Conservation (phyloP, 257 asterid species). For the Solanum neorickii region DNA sequence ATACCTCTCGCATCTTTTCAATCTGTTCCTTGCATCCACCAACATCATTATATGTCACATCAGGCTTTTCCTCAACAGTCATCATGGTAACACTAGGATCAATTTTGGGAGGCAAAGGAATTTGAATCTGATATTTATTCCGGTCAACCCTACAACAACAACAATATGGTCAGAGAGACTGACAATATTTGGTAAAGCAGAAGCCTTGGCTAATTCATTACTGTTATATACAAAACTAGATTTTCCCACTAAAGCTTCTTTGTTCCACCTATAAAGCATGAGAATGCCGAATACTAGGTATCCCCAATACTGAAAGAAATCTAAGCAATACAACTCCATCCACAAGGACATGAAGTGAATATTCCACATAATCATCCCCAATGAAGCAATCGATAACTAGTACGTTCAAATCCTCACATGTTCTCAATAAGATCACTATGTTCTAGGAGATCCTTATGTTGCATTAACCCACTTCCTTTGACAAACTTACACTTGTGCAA, state of each 20-base stretch:
- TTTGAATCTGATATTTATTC: slow-evolving; percentile 94
- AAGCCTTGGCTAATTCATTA: background rate
- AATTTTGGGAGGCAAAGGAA: slow-evolving; percentile 94
- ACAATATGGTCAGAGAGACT: background rate
- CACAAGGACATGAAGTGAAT: background rate
- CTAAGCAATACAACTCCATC: background rate
- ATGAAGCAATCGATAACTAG: background rate
- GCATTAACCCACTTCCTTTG: background rate
- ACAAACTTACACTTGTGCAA: background rate
- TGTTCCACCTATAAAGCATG: background rate
- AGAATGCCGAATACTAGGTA: background rate
- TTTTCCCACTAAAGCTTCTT: background rate
- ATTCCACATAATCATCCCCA: background rate
- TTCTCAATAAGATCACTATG: background rate
- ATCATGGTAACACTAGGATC: slow-evolving; percentile 99
- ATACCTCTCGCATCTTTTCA: slow-evolving; percentile 98
- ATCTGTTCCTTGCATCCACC: slow-evolving; percentile 99
- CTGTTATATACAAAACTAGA: background rate
- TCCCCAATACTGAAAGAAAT: background rate
- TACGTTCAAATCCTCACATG: background rate
- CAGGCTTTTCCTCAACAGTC: slow-evolving; percentile 99
- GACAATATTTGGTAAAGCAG: background rate
- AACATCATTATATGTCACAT: slow-evolving; percentile 93
- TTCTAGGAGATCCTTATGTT: background rate
- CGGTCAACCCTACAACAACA: slow-evolving; percentile 70